Evolutionary conservation across 2,329 filamentous ascomycete species (phyloP), one percentile per base, ranked within the genome.

Genomic region (Leptographium lundbergii): DNA sequence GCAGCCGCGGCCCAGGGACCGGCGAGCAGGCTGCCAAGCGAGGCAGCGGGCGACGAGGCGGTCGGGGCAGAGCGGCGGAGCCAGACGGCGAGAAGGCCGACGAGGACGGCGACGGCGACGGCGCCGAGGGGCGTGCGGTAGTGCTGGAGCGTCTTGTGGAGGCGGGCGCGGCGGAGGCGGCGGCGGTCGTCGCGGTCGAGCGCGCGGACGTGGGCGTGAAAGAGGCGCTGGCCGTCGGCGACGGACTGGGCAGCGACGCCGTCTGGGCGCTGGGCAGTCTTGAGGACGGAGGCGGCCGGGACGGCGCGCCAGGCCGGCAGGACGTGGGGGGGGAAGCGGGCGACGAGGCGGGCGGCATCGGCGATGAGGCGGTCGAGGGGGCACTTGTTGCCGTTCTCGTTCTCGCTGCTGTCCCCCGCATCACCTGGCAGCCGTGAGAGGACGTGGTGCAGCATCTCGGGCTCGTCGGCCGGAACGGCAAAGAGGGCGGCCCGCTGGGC

Each of bases 401-500:
- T n/a, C n/a, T n/a, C n/a, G n/a, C n/a, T n/a, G n/a, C n/a, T n/a
- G n/a, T 54, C 36, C 6, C 32, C 29, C 4, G 61, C 56, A 0
- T 54, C 29, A 57, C 84, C 80, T 0, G 94, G 94, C 7, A 99
- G 79, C 71, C 94, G 96, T 50, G 89, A 89, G 14, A 99, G 81
- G 42, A 89, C 85, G 61, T 86, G 88, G 70, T 96, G 91, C 27
- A 99, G 80, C 82, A 99, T 95, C 67, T 97, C 92, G 7, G 89
- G 87, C 69, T 96, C 91, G 64, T 95, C 88, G 24, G 78, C 72
- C 1, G 86, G 82, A n/a, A 90, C 88, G 56, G 89, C 87, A 63
- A 97, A 81, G n/a, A 99, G 80, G 71, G 96, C 91, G 39, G 84
- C 81, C 60, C 88, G 86, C 45, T 92, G 86, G 53, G 85, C 83